A percentile compares a stretch with the other conserved stretches of the same genome.
phyloP scores from a whole-genome alignment of 495 filamentous ascomycete genomes.

The Daldinia concentrica region DNA sequence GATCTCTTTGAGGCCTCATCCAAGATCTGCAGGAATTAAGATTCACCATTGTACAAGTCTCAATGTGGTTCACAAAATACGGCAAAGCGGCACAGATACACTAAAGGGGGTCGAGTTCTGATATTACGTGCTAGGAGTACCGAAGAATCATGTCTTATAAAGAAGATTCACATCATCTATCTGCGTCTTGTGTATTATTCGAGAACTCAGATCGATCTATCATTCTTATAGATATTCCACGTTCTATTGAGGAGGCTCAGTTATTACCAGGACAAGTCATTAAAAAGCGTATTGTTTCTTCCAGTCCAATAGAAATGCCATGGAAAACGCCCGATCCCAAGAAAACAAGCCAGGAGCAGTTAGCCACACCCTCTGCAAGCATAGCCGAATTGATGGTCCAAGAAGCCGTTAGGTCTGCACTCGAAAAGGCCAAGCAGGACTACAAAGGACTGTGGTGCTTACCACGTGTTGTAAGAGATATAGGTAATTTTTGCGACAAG shows the following conservation, averaged over 20 bases:
- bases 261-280: constrained; percentile 44
- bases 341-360: constrained; percentile 19
- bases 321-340: constrained; percentile 59
- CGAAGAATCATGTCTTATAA: constrained; percentile 17
- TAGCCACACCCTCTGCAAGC: constrained; percentile 45
- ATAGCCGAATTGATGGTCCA: constrained; percentile 58
- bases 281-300: constrained; percentile 49
- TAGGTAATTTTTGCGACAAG: background rate
- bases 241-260: constrained; percentile 59
- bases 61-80: background rate
- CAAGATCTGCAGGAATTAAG: background rate
- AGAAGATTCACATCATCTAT: background rate
- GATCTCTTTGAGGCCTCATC: background rate
- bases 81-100: constrained; percentile 1
- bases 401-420: constrained; percentile 52
- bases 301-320: constrained; percentile 47
- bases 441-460: constrained; percentile 59
- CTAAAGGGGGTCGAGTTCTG: background rate
- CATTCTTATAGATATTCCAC: constrained; percentile 56
- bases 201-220: constrained; percentile 48
- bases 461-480: constrained; percentile 42
- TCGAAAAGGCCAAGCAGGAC: constrained; percentile 46
- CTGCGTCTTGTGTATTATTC: constrained; percentile 53
- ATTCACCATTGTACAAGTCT: background rate
- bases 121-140: background rate